Base-by-base conservation (phyloP, 1,284 basidiomycete species). In the Irpex sp. region DNA sequence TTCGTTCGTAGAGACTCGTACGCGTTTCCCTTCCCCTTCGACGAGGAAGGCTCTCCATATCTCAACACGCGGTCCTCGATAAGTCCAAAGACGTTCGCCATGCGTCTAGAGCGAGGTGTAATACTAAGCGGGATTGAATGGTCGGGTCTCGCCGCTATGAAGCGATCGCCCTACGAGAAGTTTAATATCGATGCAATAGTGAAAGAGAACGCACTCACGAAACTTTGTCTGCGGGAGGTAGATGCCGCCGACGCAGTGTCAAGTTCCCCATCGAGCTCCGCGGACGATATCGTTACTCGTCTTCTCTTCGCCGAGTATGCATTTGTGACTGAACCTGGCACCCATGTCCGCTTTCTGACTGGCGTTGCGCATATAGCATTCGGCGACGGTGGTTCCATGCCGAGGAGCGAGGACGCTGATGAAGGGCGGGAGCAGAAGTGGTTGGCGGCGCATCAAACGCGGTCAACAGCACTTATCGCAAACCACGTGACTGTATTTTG, bases 81-180 rank as follows among this genome's bases (percentile, higher is more conserved):
- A 57, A 82, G 75, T 8, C 80, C 80, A 53, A 83, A 80, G 9
- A 75, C 71, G 61, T 79, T 78, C 39, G 81, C 80, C 36, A 83
- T 81, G 49, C 81, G 77, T 57, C 77, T 77, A 11, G 81, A 80
- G 54, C 80, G 80, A 13, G 80, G 80, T 0, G 81, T 83, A 4
- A 68, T 78, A 55, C 80, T 75, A 37, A 82, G 74, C 3, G 81
- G 81, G 21, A 81, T 68, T 2, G 75, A 70, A 5, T 70, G 68
- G 5, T 77, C 72, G 43, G 75, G 75, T 4, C 77, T 76, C 13
- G 75, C 71, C 7, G 80, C 69, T 17, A 82, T 78, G 68, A 83
- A 82, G 21, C 82, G 75, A 67, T 82, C 82, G 33, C 78, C 78
- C 82, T 83, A 50, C 21, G n/a, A 21, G 46, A 21, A 35, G 9